Evolutionary conservation across 2,329 filamentous ascomycete species (phyloP), one percentile per base, ranked within the genome.

Genomic region (Pezicula carpinea): DNA sequence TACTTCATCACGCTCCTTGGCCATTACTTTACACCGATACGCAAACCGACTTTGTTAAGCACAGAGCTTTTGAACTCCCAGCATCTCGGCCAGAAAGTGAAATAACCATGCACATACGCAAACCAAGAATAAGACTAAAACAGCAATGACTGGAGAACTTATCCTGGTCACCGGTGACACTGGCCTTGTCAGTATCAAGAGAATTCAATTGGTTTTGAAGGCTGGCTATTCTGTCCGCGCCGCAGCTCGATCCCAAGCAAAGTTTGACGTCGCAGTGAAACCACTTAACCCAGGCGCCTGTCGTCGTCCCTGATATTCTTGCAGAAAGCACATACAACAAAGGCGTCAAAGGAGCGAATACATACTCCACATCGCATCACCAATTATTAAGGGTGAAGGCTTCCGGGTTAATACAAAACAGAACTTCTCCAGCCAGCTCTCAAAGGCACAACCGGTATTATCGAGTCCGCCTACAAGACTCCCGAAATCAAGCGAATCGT

Each of bases 121-220:
- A 29, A 29, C 26, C 26, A 11, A 29, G 22, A 23, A 23, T 23
- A 23, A 11, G 13, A 22, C 29, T 31, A 32, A 39, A 29, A 34
- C 26, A 41, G 21, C 22, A 39, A 19, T 5, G 8, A 5, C 38
- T 2, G 44, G 46, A 49, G 53, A 54, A 18, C 48, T 57, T 17
- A 36, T 59, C 14, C 53, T 59, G 38, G 46, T 62, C 41, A 59
- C 55, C 10, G 53, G 58, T 17, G 74, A 70, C 2, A 73, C 68
- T 17, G 74, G 74, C 39, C 74, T 76, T 55, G 72, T 78, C 39
- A 74, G 73, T 14, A 72, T 73, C 13, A 73, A 76, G 47, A 62
- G 74, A 22, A 64, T 77, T 4, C 69, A 74, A 33, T 17, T 36
- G 3, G 49, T 52, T 15, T 48, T 59, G 14, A 53, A 59, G n/a